Evolutionary conservation across 1,139 yeast species (phyloP).

Genomic region (Candida tunisiensis): DNA sequence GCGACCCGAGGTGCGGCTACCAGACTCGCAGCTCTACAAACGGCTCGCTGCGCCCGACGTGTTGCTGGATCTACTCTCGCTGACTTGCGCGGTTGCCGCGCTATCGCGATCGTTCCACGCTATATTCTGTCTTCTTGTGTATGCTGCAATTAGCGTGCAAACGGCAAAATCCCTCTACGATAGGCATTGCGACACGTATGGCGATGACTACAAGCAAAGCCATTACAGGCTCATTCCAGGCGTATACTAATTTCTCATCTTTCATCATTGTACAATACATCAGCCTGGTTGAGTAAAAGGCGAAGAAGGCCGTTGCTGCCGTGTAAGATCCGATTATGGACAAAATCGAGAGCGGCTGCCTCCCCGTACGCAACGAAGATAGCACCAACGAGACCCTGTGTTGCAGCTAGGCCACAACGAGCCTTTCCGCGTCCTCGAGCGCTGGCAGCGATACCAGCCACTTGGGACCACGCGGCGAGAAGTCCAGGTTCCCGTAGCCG

Average conservation of each 20-base stretch:
- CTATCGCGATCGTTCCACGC: too few relatives aligned
- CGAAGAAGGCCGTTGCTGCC: background rate
- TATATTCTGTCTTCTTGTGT: background rate
- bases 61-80: too few relatives aligned
- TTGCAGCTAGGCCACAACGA: too few relatives aligned
- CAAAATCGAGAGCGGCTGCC: conserved; percentile 17
- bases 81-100: too few relatives aligned
- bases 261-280: background rate
- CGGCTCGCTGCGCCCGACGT: too few relatives aligned
- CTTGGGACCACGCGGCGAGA: too few relatives aligned
- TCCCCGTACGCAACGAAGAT: conserved; percentile 52
- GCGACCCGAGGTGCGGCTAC: too few relatives aligned
- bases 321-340: conserved; percentile 6
- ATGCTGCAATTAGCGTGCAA: background rate
- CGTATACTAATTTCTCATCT: background rate
- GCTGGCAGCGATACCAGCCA: too few relatives aligned
- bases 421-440: too few relatives aligned
- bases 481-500: too few relatives aligned
- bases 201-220: background rate
- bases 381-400: conserved; percentile 75
- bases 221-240: background rate
- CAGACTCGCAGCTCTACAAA: too few relatives aligned
- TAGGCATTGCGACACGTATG: background rate
- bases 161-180: background rate
- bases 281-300: background rate